These are phyloP conservation scores for Penicillium sclerotiorum DNA, from an alignment of 2,329 filamentous ascomycete species.

Conservation along the genomic window DNA sequence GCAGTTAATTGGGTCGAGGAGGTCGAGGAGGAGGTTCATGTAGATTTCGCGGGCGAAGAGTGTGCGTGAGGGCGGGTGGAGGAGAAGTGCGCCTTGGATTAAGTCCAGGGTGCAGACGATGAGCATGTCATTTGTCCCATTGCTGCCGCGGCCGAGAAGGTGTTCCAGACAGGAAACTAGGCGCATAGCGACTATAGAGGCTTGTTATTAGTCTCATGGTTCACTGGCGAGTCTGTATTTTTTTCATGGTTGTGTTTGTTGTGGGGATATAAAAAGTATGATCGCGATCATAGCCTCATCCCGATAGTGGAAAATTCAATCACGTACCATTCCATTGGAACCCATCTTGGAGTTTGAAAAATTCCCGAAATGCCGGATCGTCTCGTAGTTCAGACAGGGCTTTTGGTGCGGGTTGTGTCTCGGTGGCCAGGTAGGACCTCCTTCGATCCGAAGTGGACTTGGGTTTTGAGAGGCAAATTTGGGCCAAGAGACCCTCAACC, in stretches of 20 bases:
- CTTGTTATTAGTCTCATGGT: too few relatives aligned
- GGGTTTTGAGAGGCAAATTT: constrained; percentile 77
- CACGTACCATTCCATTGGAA: constrained; percentile 88
- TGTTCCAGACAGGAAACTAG: constrained; percentile 84
- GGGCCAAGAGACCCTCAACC: constrained; percentile 89
- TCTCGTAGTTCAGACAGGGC: constrained; percentile 69
- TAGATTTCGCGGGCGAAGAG: constrained; percentile 87
- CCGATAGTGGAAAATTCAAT: not conserved
- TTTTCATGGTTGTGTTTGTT: too few relatives aligned
- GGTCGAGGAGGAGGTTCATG: constrained; percentile 95
- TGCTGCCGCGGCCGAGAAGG: constrained; percentile 77
- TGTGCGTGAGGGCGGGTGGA: constrained; percentile 86
- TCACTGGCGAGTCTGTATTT: too few relatives aligned
- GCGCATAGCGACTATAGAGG: constrained; percentile 74
- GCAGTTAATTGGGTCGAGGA: constrained; percentile 89
- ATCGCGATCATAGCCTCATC: not conserved
- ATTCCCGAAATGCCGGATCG: constrained; percentile 90
- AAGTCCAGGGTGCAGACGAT: constrained; percentile 87
- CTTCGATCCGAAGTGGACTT: constrained; percentile 45
- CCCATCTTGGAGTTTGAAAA: constrained; percentile 94
- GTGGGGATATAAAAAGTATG: too few relatives aligned
- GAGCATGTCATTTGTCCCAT: constrained; percentile 82
- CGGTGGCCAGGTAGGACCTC: constrained; percentile 44
- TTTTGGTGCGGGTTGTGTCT: constrained; percentile 56
- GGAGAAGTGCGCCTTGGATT: constrained; percentile 81